Evolutionary conservation across 2,329 filamentous ascomycete genomes (phyloP).

Genomic region (Ceratocystis diversiconidia): DNA sequence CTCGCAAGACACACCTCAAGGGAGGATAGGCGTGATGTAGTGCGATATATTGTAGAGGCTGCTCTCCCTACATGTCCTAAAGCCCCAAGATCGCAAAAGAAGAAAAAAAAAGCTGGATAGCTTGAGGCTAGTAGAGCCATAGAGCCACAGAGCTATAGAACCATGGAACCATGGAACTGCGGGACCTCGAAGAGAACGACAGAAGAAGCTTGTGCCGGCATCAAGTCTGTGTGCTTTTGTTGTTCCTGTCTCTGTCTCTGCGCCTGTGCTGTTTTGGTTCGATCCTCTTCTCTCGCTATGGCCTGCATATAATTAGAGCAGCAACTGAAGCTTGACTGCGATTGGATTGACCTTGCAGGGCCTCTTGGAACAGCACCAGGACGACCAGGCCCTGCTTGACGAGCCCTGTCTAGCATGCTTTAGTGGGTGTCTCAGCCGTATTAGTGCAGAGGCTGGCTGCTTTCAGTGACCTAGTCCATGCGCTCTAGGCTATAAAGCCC

Average conservation of each 20-base stretch:
- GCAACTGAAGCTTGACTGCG: not conserved
- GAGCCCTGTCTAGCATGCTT: not conserved
- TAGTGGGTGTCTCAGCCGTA: not conserved
- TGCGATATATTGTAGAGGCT: no score
- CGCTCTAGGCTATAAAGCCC: not conserved
- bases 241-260: not conserved
- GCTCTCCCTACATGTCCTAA: no score
- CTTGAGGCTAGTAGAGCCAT: no score
- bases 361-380: not conserved
- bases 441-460: not conserved
- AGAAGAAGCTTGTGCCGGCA: not conserved
- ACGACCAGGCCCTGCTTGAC: not conserved
- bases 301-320: not conserved
- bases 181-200: not conserved
- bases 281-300: not conserved
- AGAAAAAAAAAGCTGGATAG: no score
- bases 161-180: no score
- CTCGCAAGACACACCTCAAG: no score
- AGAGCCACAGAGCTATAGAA: no score
- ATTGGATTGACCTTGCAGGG: not conserved
- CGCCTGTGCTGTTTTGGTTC: not conserved
- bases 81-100: no score
- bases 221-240: not conserved
- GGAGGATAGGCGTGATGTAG: no score
- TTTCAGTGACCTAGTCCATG: not conserved